Percentiles rank a stretch among this genome's conserved stretches.
phyloP scores from a whole-genome alignment of 2,329 filamentous ascomycete genomes.

The Phoma herbarum region DNA sequence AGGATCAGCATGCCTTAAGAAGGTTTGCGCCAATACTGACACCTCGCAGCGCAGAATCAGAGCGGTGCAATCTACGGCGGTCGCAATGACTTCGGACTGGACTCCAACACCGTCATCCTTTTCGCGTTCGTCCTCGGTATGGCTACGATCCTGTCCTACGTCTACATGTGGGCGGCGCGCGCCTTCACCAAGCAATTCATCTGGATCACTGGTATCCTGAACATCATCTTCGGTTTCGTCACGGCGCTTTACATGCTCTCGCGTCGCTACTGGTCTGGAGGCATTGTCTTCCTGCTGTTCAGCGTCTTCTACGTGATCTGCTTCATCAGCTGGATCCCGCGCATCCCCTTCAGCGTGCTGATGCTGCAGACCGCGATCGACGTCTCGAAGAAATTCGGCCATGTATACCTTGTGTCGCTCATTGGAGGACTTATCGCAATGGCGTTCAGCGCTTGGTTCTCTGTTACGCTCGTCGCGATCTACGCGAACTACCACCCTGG shows the following conservation, averaged over 20 bases:
- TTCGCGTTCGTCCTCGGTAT: slow-evolving; percentile 81
- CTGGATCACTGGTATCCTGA: slow-evolving; percentile 72
- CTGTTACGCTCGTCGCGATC: slow-evolving; percentile 83
- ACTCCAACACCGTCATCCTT: slow-evolving; percentile 85
- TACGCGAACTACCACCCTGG: slow-evolving; percentile 84
- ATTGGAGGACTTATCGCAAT: slow-evolving; percentile 80
- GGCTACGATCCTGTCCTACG: slow-evolving; percentile 77
- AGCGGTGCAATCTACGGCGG: slow-evolving; percentile 79
- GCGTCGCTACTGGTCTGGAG: slow-evolving; percentile 79
- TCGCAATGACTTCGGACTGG: slow-evolving; percentile 71
- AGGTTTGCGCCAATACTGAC: slow-evolving; percentile 15
- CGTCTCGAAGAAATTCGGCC: slow-evolving; percentile 81
- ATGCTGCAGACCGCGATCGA: slow-evolving; percentile 90
- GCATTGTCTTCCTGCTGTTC: slow-evolving; percentile 87
- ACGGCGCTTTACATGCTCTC: slow-evolving; percentile 88
- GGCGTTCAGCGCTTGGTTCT: slow-evolving; percentile 84
- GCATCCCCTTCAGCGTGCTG: slow-evolving; percentile 89
- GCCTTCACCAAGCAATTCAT: slow-evolving; percentile 89
- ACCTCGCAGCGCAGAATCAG: slow-evolving; percentile 61
- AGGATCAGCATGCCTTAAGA: slow-evolving; percentile 15
- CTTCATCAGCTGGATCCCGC: slow-evolving; percentile 85
- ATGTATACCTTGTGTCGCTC: slow-evolving; percentile 87
- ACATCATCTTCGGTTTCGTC: slow-evolving; percentile 83
- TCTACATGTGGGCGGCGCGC: slow-evolving; percentile 79
- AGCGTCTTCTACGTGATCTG: slow-evolving; percentile 80